Base-by-base conservation (phyloP, 352 stramenopile genomes). In the Globisporangium megalacanthum region DNA sequence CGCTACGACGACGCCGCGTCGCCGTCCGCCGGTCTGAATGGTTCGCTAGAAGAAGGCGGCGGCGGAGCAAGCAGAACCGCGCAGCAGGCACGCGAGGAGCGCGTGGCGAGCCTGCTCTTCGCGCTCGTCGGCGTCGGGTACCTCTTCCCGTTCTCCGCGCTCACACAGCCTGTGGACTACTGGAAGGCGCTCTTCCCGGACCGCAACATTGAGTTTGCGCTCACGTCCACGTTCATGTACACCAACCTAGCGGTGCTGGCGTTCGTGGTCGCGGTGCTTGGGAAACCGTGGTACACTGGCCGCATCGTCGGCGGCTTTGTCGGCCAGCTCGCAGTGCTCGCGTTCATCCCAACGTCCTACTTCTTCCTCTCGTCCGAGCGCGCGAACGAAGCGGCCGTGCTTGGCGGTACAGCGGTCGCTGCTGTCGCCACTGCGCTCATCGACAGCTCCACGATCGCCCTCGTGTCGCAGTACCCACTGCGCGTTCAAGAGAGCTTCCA, bases 121-220 rank as follows among this genome's bases (percentile, higher is more conserved):
- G 64, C 74, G 52, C 74, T 92, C 49, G 73, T 91, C 20, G 83
- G 81, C 53, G 73, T 91, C 41, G 85, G 82, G 22, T 94, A 94
- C 62, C 67, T 94, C 55, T 94, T 94, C 62, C 85, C 85, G 15
- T 94, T 94, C 66, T 94, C 85, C 47, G 85, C 85, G 49, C 78
- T 94, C 58, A 94, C 85, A 44, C 85, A 94, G 67, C 85, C 85
- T n/a, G 82, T 92, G 54, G 85, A 94, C 70, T 94, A 92, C 66
- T 94, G 85, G 82, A 83, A 86, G 52, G 67, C 87, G 70, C 70
- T 92, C 15, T 94, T 92, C 58, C 85, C 85, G 3, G 79, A 92
- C 66, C 92, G 74, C 64, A 94, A 92, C 67, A 89, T 94, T 53
- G 85, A 94, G 65, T 94, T 92, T 57, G 73, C 74, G 31, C 75